These are phyloP conservation scores for Phytophthora brassicae DNA, from an alignment of 352 stramenopile species.

Conservation along the genomic window DNA sequence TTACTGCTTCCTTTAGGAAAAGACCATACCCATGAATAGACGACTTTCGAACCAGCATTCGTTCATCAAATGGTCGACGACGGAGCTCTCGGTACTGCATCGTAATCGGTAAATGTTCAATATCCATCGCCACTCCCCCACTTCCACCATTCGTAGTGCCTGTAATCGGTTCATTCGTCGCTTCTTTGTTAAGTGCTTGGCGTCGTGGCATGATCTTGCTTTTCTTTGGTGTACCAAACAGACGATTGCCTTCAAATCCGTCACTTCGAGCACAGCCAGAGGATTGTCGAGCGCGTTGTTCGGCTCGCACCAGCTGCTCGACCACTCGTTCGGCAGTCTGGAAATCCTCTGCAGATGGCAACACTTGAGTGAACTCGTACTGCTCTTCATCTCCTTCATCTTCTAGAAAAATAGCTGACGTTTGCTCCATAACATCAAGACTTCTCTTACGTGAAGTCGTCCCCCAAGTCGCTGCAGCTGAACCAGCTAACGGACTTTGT, in stretches of 20 bases:
- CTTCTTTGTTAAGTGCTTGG: conserved; percentile 41
- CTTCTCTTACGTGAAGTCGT: conserved; percentile 28
- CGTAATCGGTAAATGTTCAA: conserved; percentile 79
- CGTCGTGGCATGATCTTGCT: conserved; percentile 32
- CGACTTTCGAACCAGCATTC: conserved; percentile 91
- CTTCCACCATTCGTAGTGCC: conserved; percentile 8
- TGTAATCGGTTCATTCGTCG: conserved; percentile 32
- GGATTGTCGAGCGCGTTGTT: conserved; percentile 82
- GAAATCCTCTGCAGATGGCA: conserved; percentile 76
- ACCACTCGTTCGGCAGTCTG: conserved; percentile 79
- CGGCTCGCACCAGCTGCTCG: conserved; percentile 74
- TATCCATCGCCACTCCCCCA: conserved; percentile 65
- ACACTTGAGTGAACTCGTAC: conserved; percentile 87
- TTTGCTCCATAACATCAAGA: conserved; percentile 26
- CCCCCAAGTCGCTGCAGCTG: conserved; percentile 26
- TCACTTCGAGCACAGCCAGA: conserved; percentile 88
- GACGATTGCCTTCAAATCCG: conserved; percentile 65
- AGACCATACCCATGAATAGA: conserved; percentile 97
- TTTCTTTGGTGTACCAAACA: conserved; percentile 45
- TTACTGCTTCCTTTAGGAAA: conserved; percentile 92
- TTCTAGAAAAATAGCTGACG: conserved; percentile 17
- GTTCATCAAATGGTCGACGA: conserved; percentile 86
- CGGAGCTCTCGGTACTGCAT: conserved; percentile 94
- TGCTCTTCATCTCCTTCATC: conserved; percentile 37
- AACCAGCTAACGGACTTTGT: conserved; percentile 34